These are phyloP conservation scores for Grosmannia clavigera DNA, from an alignment of 2,329 filamentous ascomycete species.

Conservation along the genomic window DNA sequence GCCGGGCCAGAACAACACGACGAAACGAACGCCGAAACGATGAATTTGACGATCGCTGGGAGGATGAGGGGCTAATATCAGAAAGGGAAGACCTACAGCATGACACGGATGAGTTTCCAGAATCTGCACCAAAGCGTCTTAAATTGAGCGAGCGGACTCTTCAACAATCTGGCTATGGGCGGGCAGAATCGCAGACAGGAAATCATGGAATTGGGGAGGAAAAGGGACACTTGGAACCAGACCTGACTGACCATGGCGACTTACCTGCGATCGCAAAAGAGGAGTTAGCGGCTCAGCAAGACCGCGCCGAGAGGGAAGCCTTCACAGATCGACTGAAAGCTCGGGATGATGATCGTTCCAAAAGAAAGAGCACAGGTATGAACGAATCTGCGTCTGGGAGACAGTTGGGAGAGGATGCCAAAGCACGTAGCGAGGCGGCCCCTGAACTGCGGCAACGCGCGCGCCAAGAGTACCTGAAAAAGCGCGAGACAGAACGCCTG, in stretches of 20 bases:
- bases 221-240: neutral
- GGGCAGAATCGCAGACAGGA: neutral
- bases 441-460: constrained; percentile 72
- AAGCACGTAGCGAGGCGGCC: constrained; percentile 57
- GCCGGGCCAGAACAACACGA: constrained; percentile 24
- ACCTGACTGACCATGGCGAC: constrained; percentile 27
- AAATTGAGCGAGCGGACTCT: constrained; percentile 40
- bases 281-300: constrained; percentile 48
- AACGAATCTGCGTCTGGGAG: constrained; percentile 37
- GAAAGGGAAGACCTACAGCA: constrained; percentile 18
- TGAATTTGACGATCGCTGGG: constrained; percentile 70
- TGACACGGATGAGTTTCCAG: constrained; percentile 47
- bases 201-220: constrained; percentile 14
- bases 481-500: constrained; percentile 76
- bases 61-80: constrained; percentile 53
- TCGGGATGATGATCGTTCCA: constrained; percentile 58
- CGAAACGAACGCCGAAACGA: constrained; percentile 20
- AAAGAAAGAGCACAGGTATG: constrained; percentile 48
- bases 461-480: constrained; percentile 85
- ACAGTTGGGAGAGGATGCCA: constrained; percentile 53
- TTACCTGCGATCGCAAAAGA: constrained; percentile 47
- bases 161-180: constrained; percentile 13
- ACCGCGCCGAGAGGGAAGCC: constrained; percentile 64
- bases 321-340: constrained; percentile 65
- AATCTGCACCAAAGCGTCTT: constrained; percentile 59